Base-by-base conservation (phyloP, 768 basidiomycete species). In the Trametes sanguinea region DNA sequence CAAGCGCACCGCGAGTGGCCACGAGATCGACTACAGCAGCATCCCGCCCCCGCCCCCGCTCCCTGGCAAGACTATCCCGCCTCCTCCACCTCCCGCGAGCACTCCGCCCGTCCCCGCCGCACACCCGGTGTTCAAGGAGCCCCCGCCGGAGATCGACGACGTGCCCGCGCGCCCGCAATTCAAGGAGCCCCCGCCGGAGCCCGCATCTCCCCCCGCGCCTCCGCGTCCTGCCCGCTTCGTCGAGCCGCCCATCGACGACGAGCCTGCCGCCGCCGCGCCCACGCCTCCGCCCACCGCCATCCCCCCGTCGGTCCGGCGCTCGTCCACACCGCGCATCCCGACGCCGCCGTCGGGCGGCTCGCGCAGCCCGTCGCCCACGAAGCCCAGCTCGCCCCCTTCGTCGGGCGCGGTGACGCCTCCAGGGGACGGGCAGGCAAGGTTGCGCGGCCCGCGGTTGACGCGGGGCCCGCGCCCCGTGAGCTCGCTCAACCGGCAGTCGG, bases 61-160 rank as follows among this genome's bases (percentile, higher is more conserved):
- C 10, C 63, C 65, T 6, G 45, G 43, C 6, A 59, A 61, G 27
- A 39, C 64, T 7, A 59, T 61, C 1, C 56, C 66, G 9, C 59
- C 63, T 7, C 63, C 65, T 10, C 37, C 65, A n/a, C 53, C 55
- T 35, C 8, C 54, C 17, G 45, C 54, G 13, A 45, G 57, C 6
- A 44, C 22, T 22, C 22, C 57, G 33, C 33, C 11, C 44, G 59
- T 70, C 7, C 57, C 56, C 10, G 66, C 62, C n/a, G 64, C 72
- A 3, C 76, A 76, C 37, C 87, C 86, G 5, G 60, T 71, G 0
- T 90, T 88, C 73, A 88, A 79, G 68, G 85, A 86, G 56, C 88
- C 87, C 7, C 83, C 84, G 29, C 84, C 84, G 3, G 88, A 88
- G 73, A 65, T 73, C 27, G 83, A 85, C 54, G 79, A 83, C 43